Evolutionary conservation across 23 red algal species (phyloP).

Genomic region (Cyanidiococcus yangmingshanensis): DNA sequence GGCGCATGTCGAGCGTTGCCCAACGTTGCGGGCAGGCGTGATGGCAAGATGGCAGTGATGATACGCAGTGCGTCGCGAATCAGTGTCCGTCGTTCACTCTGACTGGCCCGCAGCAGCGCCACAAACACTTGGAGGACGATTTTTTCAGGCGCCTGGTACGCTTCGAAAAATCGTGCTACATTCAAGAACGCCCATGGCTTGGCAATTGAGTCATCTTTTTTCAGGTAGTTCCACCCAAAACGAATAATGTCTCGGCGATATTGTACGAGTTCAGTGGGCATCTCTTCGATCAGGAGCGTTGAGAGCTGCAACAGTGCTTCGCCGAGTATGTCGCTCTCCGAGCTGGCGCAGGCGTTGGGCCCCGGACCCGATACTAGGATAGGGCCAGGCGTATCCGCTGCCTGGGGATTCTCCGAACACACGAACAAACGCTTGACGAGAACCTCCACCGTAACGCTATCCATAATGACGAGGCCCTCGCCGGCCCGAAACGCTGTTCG

Average conservation of each 20-base stretch:
- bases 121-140: slow-evolving; percentile 91
- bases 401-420: background rate
- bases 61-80: slow-evolving; percentile 72
- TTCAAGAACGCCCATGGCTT: slow-evolving; percentile 97
- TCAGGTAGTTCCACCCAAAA: slow-evolving; percentile 98
- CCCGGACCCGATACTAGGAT: background rate
- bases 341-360: background rate
- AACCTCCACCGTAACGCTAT: slow-evolving; percentile 34
- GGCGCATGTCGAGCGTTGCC: slow-evolving; percentile 53
- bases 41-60: slow-evolving; percentile 59
- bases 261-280: slow-evolving; percentile 48
- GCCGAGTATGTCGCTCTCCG: slow-evolving; percentile 27
- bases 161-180: slow-evolving; percentile 80
- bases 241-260: slow-evolving; percentile 89
- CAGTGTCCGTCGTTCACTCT: slow-evolving; percentile 46
- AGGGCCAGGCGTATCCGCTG: background rate
- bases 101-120: slow-evolving; percentile 78
- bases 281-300: slow-evolving; percentile 69
- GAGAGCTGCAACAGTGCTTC: slow-evolving; percentile 80
- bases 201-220: slow-evolving; percentile 81
- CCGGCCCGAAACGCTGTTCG: slow-evolving; percentile 27
- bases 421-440: slow-evolving; percentile 50
- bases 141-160: slow-evolving; percentile 85
- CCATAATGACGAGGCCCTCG: slow-evolving; percentile 11
- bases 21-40: slow-evolving; percentile 45